Evolutionary conservation across 257 asterid species (phyloP).

Genomic region (Solanum pimpinellifolium): DNA sequence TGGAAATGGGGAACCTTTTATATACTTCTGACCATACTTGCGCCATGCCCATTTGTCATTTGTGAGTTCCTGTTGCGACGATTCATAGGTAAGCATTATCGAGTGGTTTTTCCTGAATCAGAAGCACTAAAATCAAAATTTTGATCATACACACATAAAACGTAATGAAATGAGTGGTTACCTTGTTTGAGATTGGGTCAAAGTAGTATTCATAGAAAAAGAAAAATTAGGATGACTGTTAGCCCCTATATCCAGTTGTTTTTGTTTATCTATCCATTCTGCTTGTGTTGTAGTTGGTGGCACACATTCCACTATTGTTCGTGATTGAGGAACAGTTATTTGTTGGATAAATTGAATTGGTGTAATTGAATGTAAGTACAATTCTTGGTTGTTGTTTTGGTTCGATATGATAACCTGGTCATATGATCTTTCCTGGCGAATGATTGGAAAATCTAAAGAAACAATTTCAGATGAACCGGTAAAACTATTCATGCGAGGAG

Average conservation of each 20-base stretch:
- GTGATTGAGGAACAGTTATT: neutral
- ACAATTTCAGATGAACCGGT: too few species aligned
- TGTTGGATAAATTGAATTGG: neutral
- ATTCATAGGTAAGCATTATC: neutral
- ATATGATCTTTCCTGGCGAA: neutral
- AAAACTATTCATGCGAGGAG: neutral
- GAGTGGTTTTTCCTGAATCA: neutral
- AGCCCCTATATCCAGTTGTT: neutral
- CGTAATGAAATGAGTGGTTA: neutral
- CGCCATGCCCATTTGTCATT: neutral
- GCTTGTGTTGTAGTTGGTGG: neutral
- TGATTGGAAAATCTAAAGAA: neutral
- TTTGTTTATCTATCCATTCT: neutral
- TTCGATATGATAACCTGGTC: neutral
- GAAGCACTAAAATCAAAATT: too few species aligned
- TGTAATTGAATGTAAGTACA: neutral
- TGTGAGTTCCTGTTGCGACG: neutral
- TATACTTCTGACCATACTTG: neutral
- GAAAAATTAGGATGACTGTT: neutral
- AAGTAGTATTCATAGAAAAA: neutral
- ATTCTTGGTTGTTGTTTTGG: neutral
- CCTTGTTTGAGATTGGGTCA: neutral
- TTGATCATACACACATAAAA: neutral
- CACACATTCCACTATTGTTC: neutral
- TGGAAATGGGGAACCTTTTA: neutral